Evolutionary conservation across 2,329 filamentous ascomycete genomes (phyloP).

Genomic region (Talaromyces sp.): DNA sequence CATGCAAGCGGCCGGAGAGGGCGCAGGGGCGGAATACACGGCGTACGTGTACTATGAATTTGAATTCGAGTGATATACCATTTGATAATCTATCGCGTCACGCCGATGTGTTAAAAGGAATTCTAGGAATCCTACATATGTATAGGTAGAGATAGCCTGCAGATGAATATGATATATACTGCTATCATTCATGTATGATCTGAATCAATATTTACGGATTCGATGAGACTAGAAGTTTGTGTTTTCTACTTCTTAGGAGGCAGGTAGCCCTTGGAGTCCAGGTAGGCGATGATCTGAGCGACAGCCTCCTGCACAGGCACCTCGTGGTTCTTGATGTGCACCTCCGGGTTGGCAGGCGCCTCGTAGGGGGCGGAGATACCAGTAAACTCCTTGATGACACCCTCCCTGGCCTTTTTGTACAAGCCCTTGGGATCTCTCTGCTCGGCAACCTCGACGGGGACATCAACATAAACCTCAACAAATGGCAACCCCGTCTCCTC

Average conservation of each 20-base stretch:
- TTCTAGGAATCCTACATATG: neutral
- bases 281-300: slow-evolving; percentile 72
- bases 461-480: slow-evolving; percentile 89
- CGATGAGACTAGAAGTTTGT: neutral
- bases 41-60: slow-evolving; percentile 97
- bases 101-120: too few species aligned
- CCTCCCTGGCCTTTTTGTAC: slow-evolving; percentile 93
- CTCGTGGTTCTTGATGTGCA: slow-evolving; percentile 78
- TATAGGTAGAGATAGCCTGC: too few species aligned
- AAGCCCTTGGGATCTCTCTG: slow-evolving; percentile 93
- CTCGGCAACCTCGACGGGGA: slow-evolving; percentile 87
- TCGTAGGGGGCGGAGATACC: slow-evolving; percentile 95
- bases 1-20: slow-evolving; percentile 67
- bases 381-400: slow-evolving; percentile 95
- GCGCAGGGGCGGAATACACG: slow-evolving; percentile 78
- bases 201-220: neutral
- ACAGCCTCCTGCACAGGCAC: slow-evolving; percentile 85
- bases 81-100: neutral
- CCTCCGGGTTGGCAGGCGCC: slow-evolving; percentile 77
- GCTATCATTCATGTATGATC: neutral
- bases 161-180: neutral
- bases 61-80: slow-evolving; percentile 55
- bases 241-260: slow-evolving; percentile 25
- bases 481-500: slow-evolving; percentile 69
- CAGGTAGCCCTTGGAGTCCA: slow-evolving; percentile 63